These are phyloP conservation scores for Tripidium arundinaceum DNA, from an alignment of 202 grass and related monocot genomes.

Conservation along the genomic window DNA sequence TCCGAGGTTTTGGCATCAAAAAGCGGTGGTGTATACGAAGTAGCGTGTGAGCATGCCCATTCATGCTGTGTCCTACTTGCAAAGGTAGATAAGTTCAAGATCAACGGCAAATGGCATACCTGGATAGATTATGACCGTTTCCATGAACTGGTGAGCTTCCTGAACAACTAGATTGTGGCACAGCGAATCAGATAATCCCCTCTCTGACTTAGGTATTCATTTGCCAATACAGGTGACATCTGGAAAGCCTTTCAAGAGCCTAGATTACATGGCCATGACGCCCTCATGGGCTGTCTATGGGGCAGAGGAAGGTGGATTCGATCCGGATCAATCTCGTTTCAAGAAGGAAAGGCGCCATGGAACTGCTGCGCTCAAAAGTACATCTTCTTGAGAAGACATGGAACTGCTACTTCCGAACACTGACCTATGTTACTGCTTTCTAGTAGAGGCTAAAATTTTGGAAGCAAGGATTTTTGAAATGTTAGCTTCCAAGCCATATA, in stretches of 20 bases:
- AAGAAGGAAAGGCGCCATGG: slow-evolving; percentile 97
- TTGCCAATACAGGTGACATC: slow-evolving; percentile 68
- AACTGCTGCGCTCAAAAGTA: slow-evolving; percentile 40
- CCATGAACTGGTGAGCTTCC: slow-evolving; percentile 79
- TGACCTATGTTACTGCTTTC: background rate
- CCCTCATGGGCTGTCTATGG: slow-evolving; percentile 93
- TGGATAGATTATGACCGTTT: slow-evolving; percentile 94
- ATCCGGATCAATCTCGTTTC: slow-evolving; percentile 88
- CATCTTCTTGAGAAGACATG: slow-evolving; percentile 20
- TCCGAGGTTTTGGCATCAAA: slow-evolving; percentile 80
- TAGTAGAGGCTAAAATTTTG: slow-evolving; percentile 4
- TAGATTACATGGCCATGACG: slow-evolving; percentile 71
- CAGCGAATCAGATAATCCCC: background rate
- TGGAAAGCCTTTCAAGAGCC: slow-evolving; percentile 66
- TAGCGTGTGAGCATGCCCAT: slow-evolving; percentile 93
- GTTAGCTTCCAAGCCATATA: background rate
- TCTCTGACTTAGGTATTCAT: slow-evolving; percentile 22
- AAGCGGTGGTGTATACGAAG: slow-evolving; percentile 71
- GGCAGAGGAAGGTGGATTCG: slow-evolving; percentile 82
- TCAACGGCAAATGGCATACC: slow-evolving; percentile 87
- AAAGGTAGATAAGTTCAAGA: slow-evolving; percentile 83
- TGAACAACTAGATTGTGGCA: background rate
- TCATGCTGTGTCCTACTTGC: slow-evolving; percentile 92
- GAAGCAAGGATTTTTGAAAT: background rate
- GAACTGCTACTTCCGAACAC: slow-evolving; percentile 8